phyloP scores from a whole-genome alignment of 2,329 filamentous ascomycete species.

The Botrytis galanthina region DNA sequence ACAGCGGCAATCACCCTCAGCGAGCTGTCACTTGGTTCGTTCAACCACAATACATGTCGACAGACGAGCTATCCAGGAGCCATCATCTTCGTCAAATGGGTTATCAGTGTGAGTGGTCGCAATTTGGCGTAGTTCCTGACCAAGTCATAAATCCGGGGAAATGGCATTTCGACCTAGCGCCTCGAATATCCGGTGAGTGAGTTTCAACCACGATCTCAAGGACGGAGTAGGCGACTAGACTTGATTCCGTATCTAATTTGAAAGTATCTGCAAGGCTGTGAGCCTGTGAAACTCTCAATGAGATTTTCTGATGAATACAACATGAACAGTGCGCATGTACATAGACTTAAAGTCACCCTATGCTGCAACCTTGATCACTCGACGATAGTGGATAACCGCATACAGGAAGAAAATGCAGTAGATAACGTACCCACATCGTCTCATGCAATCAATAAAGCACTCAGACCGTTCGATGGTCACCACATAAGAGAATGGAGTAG shows the following conservation, averaged over 20 bases:
- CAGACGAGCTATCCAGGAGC: background rate
- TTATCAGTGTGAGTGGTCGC: background rate
- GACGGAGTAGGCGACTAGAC: too few relatives aligned
- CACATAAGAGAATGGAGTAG: background rate
- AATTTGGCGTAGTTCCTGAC: background rate
- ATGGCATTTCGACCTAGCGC: background rate
- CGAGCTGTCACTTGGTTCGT: background rate
- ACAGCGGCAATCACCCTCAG: background rate
- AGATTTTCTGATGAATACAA: background rate
- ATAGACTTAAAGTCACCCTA: background rate
- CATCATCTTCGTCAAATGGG: background rate
- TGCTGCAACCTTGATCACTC: background rate
- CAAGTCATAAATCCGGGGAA: background rate
- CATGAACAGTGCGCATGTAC: background rate
- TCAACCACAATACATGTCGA: background rate
- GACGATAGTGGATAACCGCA: conserved; percentile 5
- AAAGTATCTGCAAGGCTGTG: background rate
- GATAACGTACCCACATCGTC: conserved; percentile 1
- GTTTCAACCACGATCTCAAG: background rate
- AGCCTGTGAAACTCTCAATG: background rate
- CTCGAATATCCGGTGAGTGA: background rate
- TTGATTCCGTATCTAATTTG: background rate
- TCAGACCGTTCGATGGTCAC: background rate
- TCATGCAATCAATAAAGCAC: background rate
- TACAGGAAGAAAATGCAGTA: background rate